Percentiles rank a stretch among this genome's conserved stretches.
phyloP scores from a whole-genome alignment of 1,284 basidiomycete species.

The Macrocystidia cucumis region DNA sequence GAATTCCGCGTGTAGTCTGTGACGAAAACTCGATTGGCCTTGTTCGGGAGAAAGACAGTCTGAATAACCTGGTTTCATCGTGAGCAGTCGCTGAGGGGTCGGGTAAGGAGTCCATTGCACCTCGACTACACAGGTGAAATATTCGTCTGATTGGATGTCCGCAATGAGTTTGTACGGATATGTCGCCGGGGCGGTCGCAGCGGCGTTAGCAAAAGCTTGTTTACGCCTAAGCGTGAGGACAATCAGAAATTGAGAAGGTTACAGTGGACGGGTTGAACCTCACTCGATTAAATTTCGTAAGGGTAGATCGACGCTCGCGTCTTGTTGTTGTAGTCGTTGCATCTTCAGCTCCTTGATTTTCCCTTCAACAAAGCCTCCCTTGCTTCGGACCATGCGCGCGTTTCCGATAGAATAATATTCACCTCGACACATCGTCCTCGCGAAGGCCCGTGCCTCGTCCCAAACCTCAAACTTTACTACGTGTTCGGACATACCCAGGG shows the following conservation, averaged over 20 bases:
- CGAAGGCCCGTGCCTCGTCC: conserved; percentile 35
- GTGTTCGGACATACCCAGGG: conserved; percentile 29
- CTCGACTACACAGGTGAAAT: conserved; percentile 55
- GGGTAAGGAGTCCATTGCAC: conserved; percentile 21
- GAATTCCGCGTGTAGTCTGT: conserved; percentile 59
- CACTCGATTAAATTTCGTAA: conserved; percentile 47
- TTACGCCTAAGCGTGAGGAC: conserved; percentile 53
- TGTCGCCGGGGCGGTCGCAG: too few relatives aligned
- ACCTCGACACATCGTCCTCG: conserved; percentile 35
- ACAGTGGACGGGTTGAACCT: conserved; percentile 14
- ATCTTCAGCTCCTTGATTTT: conserved; percentile 44
- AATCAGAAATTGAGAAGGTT: conserved; percentile 11
- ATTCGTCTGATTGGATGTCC: conserved; percentile 31
- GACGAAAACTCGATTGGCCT: conserved; percentile 39
- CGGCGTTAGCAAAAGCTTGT: too few relatives aligned
- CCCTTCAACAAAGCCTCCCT: conserved; percentile 40
- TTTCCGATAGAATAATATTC: conserved; percentile 53
- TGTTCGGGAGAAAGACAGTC: conserved; percentile 21
- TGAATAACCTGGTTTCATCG: conserved; percentile 36
- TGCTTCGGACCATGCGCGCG: conserved; percentile 32
- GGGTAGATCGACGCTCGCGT: conserved; percentile 25
- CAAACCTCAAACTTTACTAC: conserved; percentile 53
- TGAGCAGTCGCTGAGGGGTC: conserved; percentile 13
- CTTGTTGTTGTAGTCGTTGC: conserved; percentile 30
- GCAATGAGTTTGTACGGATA: conserved; percentile 38